Base-by-base conservation (phyloP, 768 basidiomycete genomes). In the Mycena kentingensis region DNA sequence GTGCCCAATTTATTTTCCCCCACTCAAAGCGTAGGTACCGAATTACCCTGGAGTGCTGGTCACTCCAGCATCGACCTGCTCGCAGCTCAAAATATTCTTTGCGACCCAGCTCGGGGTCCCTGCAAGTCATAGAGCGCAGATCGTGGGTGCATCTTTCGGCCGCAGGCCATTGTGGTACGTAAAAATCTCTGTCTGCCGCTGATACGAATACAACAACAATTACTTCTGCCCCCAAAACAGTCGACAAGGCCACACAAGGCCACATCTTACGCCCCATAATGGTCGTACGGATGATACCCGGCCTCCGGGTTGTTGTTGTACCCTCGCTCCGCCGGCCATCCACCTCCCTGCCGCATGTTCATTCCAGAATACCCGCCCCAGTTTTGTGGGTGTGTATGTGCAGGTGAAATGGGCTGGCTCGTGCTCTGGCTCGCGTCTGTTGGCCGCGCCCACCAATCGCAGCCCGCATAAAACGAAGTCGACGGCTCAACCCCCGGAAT, bases 361-460 rank as follows among this genome's bases (percentile, higher is more conserved):
- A 52, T 41, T n/a, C 5, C 51, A n/a, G 29, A 46, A 57, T 19
- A n/a, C 11, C 32, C 49, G 22, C 22, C 50, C n/a, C 37, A 39
- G 37, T 36, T 21, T 50, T 35, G 41, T 36, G 22, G 52, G 29
- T 27, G 45, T 22, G 32, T 22, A 13, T 32, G 28, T 29, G 46
- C 37, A 7, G 28, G 12, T 26, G 66, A 50, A 43, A 58, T 38
- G 5, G 64, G 46, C 41, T 54, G 53, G 22, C 58, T 53, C n/a
- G 60, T 47, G 16, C 55, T 55, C 45, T 69, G 70, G 46, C 63
- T 69, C 31, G n/a, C n/a, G n/a, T n/a, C n/a, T n/a, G n/a, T n/a
- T n/a, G 70, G 63, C 31, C 79, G 77, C 19, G 84, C 80, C 82
- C 83, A 86, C 84, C 82, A 84, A 62, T 84, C 83, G 60, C 82